Evolutionary conservation across 2,329 filamentous ascomycete species (phyloP).

Genomic region (Trichoderma hamatum): DNA sequence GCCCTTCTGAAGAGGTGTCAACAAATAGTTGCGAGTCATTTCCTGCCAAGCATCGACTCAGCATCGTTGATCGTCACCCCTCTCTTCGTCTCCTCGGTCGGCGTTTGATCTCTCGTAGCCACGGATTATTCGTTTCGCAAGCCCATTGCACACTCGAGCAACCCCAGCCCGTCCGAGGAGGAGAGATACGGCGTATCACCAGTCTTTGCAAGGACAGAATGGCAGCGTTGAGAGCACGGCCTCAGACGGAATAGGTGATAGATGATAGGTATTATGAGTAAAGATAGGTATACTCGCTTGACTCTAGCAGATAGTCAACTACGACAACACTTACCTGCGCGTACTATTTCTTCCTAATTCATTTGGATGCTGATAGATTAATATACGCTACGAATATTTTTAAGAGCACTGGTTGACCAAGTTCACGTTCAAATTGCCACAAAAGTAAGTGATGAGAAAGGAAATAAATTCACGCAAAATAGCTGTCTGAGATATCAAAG

Average conservation of each 20-base stretch:
- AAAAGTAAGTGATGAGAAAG: not conserved
- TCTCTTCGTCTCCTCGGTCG: conserved; percentile 28
- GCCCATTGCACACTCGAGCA: conserved; percentile 38
- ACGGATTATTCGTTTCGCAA: conserved; percentile 34
- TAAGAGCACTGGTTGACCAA: not conserved
- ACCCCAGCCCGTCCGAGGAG: conserved; percentile 38
- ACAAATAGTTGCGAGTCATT: not conserved
- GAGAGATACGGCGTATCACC: conserved; percentile 38
- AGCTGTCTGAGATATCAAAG: not conserved
- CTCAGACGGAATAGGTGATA: conserved; percentile 21
- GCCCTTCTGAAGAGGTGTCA: not conserved
- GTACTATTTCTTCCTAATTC: not conserved
- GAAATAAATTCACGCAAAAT: not conserved
- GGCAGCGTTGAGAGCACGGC: conserved; percentile 14
- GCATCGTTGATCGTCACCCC: not conserved
- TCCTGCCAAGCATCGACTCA: not conserved
- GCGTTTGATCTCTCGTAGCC: conserved; percentile 32
- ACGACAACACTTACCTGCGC: not conserved
- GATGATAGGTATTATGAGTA: not conserved
- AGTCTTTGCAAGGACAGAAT: conserved; percentile 29
- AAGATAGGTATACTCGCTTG: not conserved
- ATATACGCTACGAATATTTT: not conserved
- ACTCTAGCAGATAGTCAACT: not conserved
- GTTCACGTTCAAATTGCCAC: not conserved
- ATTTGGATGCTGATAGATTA: not conserved